Evolutionary conservation across 768 basidiomycete species (phyloP).

Genomic region (Mycena rosella): DNA sequence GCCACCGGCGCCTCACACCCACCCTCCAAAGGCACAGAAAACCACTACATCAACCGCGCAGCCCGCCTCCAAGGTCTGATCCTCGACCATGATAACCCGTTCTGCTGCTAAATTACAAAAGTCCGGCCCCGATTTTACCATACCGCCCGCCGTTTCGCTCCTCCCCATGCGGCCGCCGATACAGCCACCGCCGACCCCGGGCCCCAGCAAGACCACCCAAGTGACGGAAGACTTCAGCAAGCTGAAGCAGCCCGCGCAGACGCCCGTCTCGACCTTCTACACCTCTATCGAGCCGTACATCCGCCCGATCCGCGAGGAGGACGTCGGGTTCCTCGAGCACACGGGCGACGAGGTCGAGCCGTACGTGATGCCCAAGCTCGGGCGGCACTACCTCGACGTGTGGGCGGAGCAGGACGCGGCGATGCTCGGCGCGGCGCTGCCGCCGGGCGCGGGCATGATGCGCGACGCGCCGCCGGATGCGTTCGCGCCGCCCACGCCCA

Average conservation of each 20-base stretch:
- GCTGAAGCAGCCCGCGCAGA: conserved; percentile 81
- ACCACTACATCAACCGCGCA: conserved; percentile 58
- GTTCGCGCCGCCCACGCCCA: conserved; percentile 68
- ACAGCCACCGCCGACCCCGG: conserved; percentile 74
- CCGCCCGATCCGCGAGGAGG: conserved; percentile 92
- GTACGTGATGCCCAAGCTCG: conserved; percentile 88
- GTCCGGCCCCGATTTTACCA: conserved; percentile 70
- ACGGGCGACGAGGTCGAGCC: conserved; percentile 93
- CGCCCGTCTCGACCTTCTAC: conserved; percentile 83
- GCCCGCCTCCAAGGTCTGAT: conserved; percentile 64
- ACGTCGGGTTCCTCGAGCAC: conserved; percentile 92
- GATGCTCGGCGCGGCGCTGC: conserved; percentile 51
- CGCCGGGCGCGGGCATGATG: conserved; percentile 33
- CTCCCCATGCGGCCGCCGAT: conserved; percentile 73
- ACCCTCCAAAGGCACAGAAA: conserved; percentile 69
- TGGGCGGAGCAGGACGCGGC: conserved; percentile 94
- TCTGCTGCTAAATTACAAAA: conserved; percentile 29
- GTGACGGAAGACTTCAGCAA: conserved; percentile 93
- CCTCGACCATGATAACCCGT: background rate
- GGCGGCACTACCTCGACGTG: conserved; percentile 86
- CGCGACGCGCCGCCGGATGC: conserved; percentile 52
- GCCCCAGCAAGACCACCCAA: conserved; percentile 86
- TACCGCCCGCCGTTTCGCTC: conserved; percentile 64
- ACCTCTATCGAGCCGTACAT: conserved; percentile 91
- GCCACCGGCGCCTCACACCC: conserved; percentile 60